Conservation (phyloP, 176 grass and related monocot species). For the Saccharum officinarum region DNA sequence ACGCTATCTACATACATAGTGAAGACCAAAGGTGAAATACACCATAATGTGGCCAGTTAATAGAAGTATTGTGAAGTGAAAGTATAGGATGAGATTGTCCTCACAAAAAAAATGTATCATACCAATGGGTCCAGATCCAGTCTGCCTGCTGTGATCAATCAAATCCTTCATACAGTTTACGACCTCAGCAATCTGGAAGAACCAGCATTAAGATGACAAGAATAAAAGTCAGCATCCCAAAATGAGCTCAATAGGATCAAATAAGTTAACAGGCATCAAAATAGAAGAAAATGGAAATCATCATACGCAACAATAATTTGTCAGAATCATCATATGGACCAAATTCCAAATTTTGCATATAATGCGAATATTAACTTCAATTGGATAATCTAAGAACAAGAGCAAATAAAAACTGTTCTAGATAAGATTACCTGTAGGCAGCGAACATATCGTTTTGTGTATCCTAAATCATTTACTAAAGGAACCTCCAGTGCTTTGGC, state of each 20-base stretch:
- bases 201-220: slow-evolving; percentile 28
- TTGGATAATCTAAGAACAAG: not conserved
- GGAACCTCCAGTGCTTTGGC: slow-evolving; percentile 95
- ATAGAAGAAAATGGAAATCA: slow-evolving; percentile 12
- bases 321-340: not conserved
- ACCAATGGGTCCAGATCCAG: slow-evolving; percentile 87
- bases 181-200: slow-evolving; percentile 87
- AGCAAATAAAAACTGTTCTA: not conserved
- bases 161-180: slow-evolving; percentile 99
- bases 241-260: not conserved
- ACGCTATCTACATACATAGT: not conserved
- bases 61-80: not conserved
- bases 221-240: slow-evolving; percentile 20
- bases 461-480: slow-evolving; percentile 97
- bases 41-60: not conserved
- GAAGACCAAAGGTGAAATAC: not conserved
- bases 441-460: slow-evolving; percentile 97
- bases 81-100: not conserved
- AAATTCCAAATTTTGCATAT: not conserved
- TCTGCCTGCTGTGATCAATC: slow-evolving; percentile 93
- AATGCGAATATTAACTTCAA: not conserved
- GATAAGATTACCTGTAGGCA: slow-evolving; percentile 81
- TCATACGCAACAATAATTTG: not conserved
- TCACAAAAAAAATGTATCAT: slow-evolving; percentile 19
- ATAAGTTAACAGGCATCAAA: not conserved